phyloP scores from a whole-genome alignment of 2,329 filamentous ascomycete species.

The Fusarium hainanense region DNA sequence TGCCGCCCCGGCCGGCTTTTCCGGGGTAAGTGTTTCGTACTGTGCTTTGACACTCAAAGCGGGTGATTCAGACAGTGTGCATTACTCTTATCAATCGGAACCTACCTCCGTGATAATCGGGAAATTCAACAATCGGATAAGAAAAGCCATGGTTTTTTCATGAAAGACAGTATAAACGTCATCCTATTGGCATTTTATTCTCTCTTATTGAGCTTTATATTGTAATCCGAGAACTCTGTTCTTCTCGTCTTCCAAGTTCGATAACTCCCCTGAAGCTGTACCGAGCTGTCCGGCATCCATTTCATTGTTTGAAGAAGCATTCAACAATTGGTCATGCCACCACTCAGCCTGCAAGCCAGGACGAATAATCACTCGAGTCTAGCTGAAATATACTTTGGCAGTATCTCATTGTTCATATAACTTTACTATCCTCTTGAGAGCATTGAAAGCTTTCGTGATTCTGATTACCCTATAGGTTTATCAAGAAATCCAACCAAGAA shows the following conservation, averaged over 20 bases:
- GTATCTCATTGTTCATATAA: not conserved
- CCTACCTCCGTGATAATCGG: slow-evolving; percentile 13
- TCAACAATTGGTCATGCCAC: not conserved
- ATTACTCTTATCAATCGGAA: not conserved
- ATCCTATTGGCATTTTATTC: too few relatives aligned
- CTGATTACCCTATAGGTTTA: not conserved
- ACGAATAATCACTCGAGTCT: not conserved
- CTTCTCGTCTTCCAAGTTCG: not conserved
- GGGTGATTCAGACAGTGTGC: slow-evolving; percentile 23
- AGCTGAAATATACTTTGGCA: not conserved
- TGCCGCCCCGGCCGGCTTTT: slow-evolving; percentile 44
- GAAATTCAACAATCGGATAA: slow-evolving; percentile 4
- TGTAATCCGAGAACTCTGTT: not conserved
- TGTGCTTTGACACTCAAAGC: accelerated
- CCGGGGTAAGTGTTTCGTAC: not conserved
- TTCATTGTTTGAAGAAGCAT: not conserved
- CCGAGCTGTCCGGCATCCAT: not conserved
- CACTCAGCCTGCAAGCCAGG: not conserved
- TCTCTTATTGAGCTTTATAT: not conserved
- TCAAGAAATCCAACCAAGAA: not conserved
- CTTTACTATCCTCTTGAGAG: not conserved
- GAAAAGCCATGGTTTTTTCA: not conserved
- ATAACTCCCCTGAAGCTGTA: not conserved
- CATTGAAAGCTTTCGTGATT: not conserved
- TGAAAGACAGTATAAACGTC: not conserved